Percentiles rank a stretch among this genome's conserved stretches.
Conservation (phyloP, 2,329 filamentous ascomycete genomes). For the Xylaria sp. region DNA sequence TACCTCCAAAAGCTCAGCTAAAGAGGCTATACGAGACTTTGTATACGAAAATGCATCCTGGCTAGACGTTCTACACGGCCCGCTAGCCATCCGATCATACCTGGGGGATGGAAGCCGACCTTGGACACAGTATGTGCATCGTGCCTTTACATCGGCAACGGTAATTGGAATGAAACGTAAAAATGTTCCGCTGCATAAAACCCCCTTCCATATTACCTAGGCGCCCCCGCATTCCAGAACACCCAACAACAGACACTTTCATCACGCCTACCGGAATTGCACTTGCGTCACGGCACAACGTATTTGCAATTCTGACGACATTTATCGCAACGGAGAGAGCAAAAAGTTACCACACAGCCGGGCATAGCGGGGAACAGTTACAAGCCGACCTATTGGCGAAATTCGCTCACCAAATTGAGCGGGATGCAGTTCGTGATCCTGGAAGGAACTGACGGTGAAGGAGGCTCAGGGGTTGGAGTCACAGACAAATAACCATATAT, state of each 20-base stretch:
- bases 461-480: neutral
- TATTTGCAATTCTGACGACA: slow-evolving; percentile 27
- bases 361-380: slow-evolving; percentile 3
- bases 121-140: neutral
- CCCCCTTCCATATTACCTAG: neutral
- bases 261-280: slow-evolving; percentile 5
- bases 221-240: neutral
- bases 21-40: slow-evolving; percentile 35
- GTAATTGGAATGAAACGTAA: slow-evolving; percentile 7
- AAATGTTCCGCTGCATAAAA: slow-evolving; percentile 9
- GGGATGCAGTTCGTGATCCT: neutral
- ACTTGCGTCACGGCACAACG: slow-evolving; percentile 14
- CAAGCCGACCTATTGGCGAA: slow-evolving; percentile 11
- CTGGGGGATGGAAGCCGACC: neutral
- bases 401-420: slow-evolving; percentile 7
- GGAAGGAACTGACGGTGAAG: neutral
- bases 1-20: slow-evolving; percentile 89
- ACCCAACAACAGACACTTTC: slow-evolving; percentile 11
- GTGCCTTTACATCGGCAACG: neutral
- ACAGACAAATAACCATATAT: neutral
- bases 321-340: slow-evolving; percentile 19
- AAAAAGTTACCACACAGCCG: slow-evolving; percentile 18
- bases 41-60: neutral
- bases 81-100: neutral
- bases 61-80: neutral